Conservation (phyloP, 768 basidiomycete genomes). For the Dentipellis sp. region DNA sequence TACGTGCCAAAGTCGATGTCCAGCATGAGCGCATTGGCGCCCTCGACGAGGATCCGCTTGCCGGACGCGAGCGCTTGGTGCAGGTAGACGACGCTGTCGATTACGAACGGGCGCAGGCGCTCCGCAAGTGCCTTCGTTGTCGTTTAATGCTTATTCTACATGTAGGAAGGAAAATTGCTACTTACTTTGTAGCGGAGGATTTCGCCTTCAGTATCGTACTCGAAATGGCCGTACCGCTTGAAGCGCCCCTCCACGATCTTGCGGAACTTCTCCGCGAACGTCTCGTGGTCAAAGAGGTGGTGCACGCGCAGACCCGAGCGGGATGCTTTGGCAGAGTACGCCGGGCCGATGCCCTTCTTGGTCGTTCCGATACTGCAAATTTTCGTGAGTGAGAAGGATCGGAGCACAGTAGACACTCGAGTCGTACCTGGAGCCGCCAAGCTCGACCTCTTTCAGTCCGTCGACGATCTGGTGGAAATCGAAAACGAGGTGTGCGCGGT, state of each 20-base stretch:
- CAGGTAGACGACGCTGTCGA: constrained; percentile 81
- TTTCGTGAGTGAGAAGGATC: background rate
- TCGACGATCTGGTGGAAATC: constrained; percentile 99
- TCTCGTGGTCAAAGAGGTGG: constrained; percentile 83
- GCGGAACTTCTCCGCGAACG: constrained; percentile 88
- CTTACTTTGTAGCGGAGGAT: constrained; percentile 83
- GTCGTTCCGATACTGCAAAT: constrained; percentile 85
- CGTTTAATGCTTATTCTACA: background rate
- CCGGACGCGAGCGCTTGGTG: constrained; percentile 67
- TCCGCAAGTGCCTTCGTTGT: constrained; percentile 62
- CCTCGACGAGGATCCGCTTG: constrained; percentile 88
- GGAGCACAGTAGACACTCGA: constrained; percentile 1
- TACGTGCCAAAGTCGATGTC: constrained; percentile 98
- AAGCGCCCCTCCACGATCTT: constrained; percentile 94
- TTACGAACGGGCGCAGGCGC: constrained; percentile 77
- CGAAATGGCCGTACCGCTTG: constrained; percentile 96
- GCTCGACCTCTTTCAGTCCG: constrained; percentile 94
- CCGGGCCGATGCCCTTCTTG: constrained; percentile 96
- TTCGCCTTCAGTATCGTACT: constrained; percentile 97
- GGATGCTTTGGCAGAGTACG: constrained; percentile 96
- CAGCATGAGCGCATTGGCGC: constrained; percentile 97
- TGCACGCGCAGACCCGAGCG: constrained; percentile 94
- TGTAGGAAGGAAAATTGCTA: background rate
- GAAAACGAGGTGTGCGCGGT: constrained; percentile 94
- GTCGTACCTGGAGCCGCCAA: constrained; percentile 73